Base-by-base conservation (phyloP, 1,139 yeast species). In the Protomyces pachydermus region DNA sequence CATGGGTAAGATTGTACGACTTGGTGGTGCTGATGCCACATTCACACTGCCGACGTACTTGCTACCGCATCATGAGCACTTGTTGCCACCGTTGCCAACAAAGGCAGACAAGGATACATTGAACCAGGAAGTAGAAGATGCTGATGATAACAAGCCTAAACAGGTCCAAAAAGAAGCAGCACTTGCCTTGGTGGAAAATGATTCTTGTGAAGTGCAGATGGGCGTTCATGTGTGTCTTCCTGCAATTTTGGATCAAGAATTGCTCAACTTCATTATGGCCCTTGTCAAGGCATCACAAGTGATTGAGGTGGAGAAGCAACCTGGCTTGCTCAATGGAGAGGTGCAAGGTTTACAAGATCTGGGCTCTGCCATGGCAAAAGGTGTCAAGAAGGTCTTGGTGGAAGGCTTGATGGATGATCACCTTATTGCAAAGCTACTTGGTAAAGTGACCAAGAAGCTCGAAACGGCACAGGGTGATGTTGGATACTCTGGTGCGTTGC, bases 11-110 rank as follows among this genome's bases (percentile, higher is more conserved):
- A 42, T 58, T 25, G 56, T 58, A 6, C 62, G 56, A 5, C 23
- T 58, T 20, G 62, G 62, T 18, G 62, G 62, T 28, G 56, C 56
- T 6, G 62, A 58, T 18, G 62, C 62, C 28, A 58, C 62, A 25
- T 58, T 58, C 38, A 52, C 62, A 4, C n/a, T 58, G 20, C 62
- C 62, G n/a, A 28, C 62, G 34, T 58, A 38, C 52, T 56, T 58
- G 25, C 51, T 58, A 32, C 62, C 56, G n/a, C 62, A 58, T 32
- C 62, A 58, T 50, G 62, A 58, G 34, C 62, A 58, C 52, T 16
- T 58, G 20, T 48, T 58, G 52, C 62, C 62, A 8, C 45, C 62
- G 9, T 18, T n/a, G 3, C 56, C 62, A 23, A 39, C 56, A 28
- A 25, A 35, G 28, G 35, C 51, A 10, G 62, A 51, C 3, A 58